Base-by-base conservation (phyloP, 176 grass and related monocot genomes). In the Urochloa ruziziensis region DNA sequence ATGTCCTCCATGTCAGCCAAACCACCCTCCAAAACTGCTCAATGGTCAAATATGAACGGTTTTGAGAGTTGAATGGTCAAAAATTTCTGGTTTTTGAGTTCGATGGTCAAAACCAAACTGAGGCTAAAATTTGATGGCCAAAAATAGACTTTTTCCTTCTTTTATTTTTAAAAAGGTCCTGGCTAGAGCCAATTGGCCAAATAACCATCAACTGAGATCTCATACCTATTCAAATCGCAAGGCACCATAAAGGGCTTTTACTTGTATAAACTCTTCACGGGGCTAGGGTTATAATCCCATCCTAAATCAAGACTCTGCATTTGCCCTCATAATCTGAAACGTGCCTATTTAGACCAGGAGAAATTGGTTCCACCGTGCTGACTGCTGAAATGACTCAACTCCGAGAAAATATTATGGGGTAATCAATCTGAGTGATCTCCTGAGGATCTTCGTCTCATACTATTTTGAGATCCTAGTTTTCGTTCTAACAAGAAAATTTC, bases 341-440 rank as follows among this genome's bases (percentile, higher is more conserved):
- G 74, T 12, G 63, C 62, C 1, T 32, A 23, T 80, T 63, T 24
- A 29, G 23, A 73, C 79, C 5, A 60, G 10, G 53, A 43, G 27
- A 46, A 11, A 43, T 71, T 0, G 4, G 7, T 80, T 40, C 25
- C 48, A 12, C 3, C 10, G 32, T 54, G 63, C 23, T 43, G 67
- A 80, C 18, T 36, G 64, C 23, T 43, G 10, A 67, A 56, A 52
- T 19, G 49, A 52, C 18, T 80, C 40, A 34, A 69, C 51, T 36
- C 16, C 25, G 21, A 68, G 44, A 75, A 64, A 75, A 75, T 75
- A 75, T 37, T n/a, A n/a, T n/a, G n/a, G n/a, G n/a, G 25, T 67
- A 51, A 33, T 33, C 73, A 27, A 15, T 68, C n/a, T 33, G 19
- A 53, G 33, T 81, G 48, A 37, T n/a, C 33, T 84, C 17, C 29